phyloP scores from a whole-genome alignment of 192 early-diverging fungal species.

The Backusella mclennaniae region DNA sequence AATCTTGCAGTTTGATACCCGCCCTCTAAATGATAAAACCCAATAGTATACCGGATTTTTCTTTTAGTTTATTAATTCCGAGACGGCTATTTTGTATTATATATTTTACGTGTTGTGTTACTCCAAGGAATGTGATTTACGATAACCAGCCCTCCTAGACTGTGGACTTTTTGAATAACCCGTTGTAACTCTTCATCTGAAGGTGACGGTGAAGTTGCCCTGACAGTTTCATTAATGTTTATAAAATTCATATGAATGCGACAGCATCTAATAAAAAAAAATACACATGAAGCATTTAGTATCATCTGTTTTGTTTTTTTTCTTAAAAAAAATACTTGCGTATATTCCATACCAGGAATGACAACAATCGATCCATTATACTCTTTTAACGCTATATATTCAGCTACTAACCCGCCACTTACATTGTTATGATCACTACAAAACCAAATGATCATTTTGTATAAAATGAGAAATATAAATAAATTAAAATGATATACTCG shows the following conservation, averaged over 20 bases:
- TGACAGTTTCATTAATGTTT: conserved; percentile 57
- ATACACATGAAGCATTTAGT: neutral
- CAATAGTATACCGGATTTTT: neutral
- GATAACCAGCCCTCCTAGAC: conserved; percentile 66
- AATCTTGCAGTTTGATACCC: conserved; percentile 55
- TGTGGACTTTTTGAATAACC: conserved; percentile 60
- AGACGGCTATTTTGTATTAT: neutral
- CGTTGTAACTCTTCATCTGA: conserved; percentile 57
- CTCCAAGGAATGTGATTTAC: conserved; percentile 82
- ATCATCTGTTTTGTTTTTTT: neutral
- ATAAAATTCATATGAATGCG: conserved; percentile 75
- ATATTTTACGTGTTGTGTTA: conserved; percentile 51
- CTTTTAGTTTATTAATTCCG: neutral
- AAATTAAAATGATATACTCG: neutral
- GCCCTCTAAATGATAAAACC: conserved; percentile 30
- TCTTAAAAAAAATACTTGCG: conserved; percentile 28
- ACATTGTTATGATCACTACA: conserved; percentile 68
- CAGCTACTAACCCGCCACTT: conserved; percentile 57
- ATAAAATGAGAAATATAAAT: neutral
- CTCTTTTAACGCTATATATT: conserved; percentile 50
- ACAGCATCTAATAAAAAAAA: conserved; percentile 50
- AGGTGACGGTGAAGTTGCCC: conserved; percentile 48
- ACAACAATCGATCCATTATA: conserved; percentile 55
- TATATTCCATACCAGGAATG: conserved; percentile 68
- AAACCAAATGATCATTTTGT: neutral